Percentiles rank a stretch among this genome's conserved stretches.
phyloP scores from a whole-genome alignment of 768 basidiomycete species.

The Leucocoprinus leucothites region DNA sequence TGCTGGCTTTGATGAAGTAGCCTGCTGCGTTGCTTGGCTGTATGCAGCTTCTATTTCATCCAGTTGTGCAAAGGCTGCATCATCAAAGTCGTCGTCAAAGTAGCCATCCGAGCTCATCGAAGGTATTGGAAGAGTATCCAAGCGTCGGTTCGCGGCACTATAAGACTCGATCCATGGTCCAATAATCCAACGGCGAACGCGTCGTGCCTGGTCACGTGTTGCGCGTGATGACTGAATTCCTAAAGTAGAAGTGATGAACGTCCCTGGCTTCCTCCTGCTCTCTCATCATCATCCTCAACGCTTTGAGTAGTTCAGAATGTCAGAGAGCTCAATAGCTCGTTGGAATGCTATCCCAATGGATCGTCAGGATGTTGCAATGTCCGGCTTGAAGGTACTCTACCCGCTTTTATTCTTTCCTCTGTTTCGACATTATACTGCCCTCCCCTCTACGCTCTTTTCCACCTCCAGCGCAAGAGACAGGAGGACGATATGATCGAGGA shows the following conservation, averaged over 20 bases:
- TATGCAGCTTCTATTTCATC: conserved; percentile 71
- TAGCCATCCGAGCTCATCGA: conserved; percentile 77
- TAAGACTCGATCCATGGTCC: background rate
- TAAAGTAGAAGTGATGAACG: too few species aligned
- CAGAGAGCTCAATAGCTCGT: conserved; percentile 57
- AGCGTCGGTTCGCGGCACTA: background rate
- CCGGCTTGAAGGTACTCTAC: conserved; percentile 67
- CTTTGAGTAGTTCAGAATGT: conserved; percentile 42
- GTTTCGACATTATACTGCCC: conserved; percentile 39
- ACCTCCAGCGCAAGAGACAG: conserved; percentile 61
- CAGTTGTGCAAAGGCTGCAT: conserved; percentile 55
- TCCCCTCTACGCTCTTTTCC: conserved; percentile 45
- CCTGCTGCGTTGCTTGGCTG: conserved; percentile 5
- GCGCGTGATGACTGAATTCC: background rate
- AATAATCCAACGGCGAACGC: conserved; percentile 19
- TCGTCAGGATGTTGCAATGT: conserved; percentile 23
- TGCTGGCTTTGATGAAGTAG: conserved; percentile 15
- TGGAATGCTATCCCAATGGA: conserved; percentile 69
- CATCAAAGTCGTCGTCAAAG: conserved; percentile 64
- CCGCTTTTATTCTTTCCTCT: conserved; percentile 39
- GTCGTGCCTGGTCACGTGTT: conserved; percentile 24
- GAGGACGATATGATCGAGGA: conserved; percentile 42
- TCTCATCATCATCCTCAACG: background rate
- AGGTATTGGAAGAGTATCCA: background rate
- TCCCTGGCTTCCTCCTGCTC: too few species aligned